Evolutionary conservation across 1,284 basidiomycete species (phyloP), one percentile per base, ranked within the genome.

Genomic region (Moesziomyces sp.): DNA sequence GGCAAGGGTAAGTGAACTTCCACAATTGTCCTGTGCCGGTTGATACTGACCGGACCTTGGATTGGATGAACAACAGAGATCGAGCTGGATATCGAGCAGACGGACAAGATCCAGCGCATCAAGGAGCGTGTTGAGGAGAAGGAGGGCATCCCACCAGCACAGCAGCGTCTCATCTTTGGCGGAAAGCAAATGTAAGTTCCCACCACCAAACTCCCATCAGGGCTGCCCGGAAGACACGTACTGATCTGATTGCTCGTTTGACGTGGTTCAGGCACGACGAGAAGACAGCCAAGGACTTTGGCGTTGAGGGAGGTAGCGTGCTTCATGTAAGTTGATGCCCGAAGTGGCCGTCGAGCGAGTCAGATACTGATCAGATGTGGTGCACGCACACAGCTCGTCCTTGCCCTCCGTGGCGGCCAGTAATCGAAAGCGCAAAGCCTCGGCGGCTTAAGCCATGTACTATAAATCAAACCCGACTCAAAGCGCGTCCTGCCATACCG

Each of bases 51-150:
- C n/a, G n/a, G n/a, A n/a, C n/a, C n/a, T n/a, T n/a, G n/a, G n/a
- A n/a, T n/a, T n/a, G n/a, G n/a, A n/a, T n/a, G n/a, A n/a, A n/a
- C n/a, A n/a, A n/a, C n/a, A 48, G 84, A 94, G 92, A 94, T 95
- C 86, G 95, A 98, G 86, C 90, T 99, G 70, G 94, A 97, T 87
- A 94, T 98, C 83, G 94, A 97, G 85, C 88, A 89, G 18, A 91
- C 93, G 68, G 93, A 94, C 87, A 93, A 92, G 95, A 94, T 97
- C 84, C 88, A 90, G 49, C 91, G 93, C 77, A 96, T 99, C 86
- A 99, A 99, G 87, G 95, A 97, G 88, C 92, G 93, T 85, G 94
- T 99, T 34, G 97, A 99, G 85, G 96, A 98, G 87, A 97, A 99
- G 86, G 96, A 95, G 44, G 97, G 96, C 80, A 97, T 99, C 51